Percentiles rank a stretch among this genome's conserved stretches.
phyloP scores from a whole-genome alignment of 805 yeast genomes.

The Isabelozyma gotoi region DNA sequence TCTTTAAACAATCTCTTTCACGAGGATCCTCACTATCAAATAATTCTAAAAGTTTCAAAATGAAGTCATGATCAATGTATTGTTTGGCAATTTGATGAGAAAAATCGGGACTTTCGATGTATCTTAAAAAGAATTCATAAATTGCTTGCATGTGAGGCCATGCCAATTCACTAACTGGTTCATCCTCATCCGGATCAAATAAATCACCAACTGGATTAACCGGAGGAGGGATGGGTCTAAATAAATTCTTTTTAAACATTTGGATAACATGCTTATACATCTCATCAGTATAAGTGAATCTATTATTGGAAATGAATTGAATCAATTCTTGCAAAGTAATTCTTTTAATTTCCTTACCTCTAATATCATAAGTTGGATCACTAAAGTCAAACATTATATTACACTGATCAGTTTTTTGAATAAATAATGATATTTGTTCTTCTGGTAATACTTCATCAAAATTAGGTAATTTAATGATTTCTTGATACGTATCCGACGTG shows the following conservation, averaged over 20 bases:
- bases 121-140: slow-evolving; percentile 89
- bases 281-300: slow-evolving; percentile 85
- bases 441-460: slow-evolving; percentile 84
- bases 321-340: slow-evolving; percentile 85
- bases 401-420: slow-evolving; percentile 91
- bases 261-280: slow-evolving; percentile 85
- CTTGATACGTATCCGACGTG: slow-evolving; percentile 41
- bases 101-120: slow-evolving; percentile 92
- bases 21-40: slow-evolving; percentile 97
- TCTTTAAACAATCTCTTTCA: slow-evolving; percentile 92
- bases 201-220: slow-evolving; percentile 96
- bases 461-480: slow-evolving; percentile 72
- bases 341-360: slow-evolving; percentile 90
- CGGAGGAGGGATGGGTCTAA: slow-evolving; percentile 97
- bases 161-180: slow-evolving; percentile 91
- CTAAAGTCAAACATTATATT: slow-evolving; percentile 90
- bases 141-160: slow-evolving; percentile 99
- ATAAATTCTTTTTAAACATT: slow-evolving; percentile 86
- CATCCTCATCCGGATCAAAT: slow-evolving; percentile 98
- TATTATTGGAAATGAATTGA: slow-evolving; percentile 78
- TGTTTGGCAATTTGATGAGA: slow-evolving; percentile 91
- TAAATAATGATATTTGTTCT: slow-evolving; percentile 75
- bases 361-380: slow-evolving; percentile 88
- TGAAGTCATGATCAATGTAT: slow-evolving; percentile 88
- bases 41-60: slow-evolving; percentile 75